These are phyloP conservation scores for Boletus reticuloceps DNA, from an alignment of 768 basidiomycete species.

Conservation along the genomic window DNA sequence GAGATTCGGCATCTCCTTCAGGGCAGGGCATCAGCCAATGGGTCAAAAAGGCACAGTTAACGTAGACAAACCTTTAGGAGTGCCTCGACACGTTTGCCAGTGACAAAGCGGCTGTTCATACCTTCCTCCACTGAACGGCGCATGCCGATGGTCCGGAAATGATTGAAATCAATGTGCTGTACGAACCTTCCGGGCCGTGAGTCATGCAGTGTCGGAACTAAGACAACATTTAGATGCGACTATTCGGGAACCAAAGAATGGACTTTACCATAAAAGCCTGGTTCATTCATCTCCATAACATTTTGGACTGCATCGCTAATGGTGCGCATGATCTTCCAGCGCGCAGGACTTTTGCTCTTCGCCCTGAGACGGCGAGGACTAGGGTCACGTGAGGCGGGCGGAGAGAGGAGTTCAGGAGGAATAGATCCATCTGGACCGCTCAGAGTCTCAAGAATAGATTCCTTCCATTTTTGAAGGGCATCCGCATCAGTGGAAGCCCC, in stretches of 20 bases:
- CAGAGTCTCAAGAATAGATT: slow-evolving; percentile 56
- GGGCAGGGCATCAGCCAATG: slow-evolving; percentile 2
- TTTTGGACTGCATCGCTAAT: slow-evolving; percentile 78
- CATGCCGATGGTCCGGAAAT: slow-evolving; percentile 97
- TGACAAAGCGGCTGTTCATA: slow-evolving; percentile 88
- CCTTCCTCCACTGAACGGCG: slow-evolving; percentile 89
- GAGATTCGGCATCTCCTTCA: slow-evolving; percentile 85
- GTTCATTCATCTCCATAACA: slow-evolving; percentile 58
- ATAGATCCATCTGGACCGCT: slow-evolving; percentile 67
- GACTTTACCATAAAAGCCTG: slow-evolving; percentile 69
- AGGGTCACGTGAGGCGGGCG: slow-evolving; percentile 78
- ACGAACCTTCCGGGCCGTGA: slow-evolving; percentile 78
- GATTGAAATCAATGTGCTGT: slow-evolving; percentile 89
- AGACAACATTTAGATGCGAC: not conserved
- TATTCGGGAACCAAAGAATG: not conserved
- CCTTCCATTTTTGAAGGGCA: slow-evolving; percentile 51
- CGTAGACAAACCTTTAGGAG: slow-evolving; percentile 62
- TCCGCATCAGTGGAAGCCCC: slow-evolving; percentile 39
- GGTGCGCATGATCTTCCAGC: slow-evolving; percentile 79
- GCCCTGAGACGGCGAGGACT: slow-evolving; percentile 73
- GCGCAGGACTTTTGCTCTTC: slow-evolving; percentile 78
- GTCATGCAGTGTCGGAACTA: slow-evolving; percentile 69
- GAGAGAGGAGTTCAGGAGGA: slow-evolving; percentile 72
- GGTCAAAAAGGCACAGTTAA: slow-evolving; percentile 2
- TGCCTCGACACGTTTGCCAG: slow-evolving; percentile 77